These are phyloP conservation scores for Citrullus amarus DNA, from an alignment of 306 rosid genomes.

Conservation along the genomic window DNA sequence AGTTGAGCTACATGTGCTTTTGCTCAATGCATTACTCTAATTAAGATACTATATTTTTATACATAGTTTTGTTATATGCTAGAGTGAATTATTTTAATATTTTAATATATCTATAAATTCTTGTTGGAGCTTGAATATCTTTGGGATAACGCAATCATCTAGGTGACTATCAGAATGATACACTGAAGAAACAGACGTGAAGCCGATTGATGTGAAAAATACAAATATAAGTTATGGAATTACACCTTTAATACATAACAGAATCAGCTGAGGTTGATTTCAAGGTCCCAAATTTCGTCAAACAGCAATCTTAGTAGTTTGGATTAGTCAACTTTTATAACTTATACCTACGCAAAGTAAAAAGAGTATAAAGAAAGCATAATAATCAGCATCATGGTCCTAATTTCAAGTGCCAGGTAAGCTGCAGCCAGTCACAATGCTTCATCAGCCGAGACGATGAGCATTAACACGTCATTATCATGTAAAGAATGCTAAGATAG, in stretches of 20 bases:
- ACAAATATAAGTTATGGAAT: background rate
- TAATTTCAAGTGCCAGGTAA: slow-evolving; percentile 1
- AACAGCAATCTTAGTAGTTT: slow-evolving; percentile 1
- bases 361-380: background rate
- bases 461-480: background rate
- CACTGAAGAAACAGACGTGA: background rate
- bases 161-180: background rate
- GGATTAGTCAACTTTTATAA: background rate
- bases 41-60: no score
- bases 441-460: background rate
- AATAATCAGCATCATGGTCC: slow-evolving; percentile 2
- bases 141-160: background rate
- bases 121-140: background rate
- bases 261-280: slow-evolving; percentile 5
- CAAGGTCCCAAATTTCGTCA: background rate
- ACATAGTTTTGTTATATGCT: no score
- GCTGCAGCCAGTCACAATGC: slow-evolving; percentile 3
- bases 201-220: background rate
- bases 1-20: no score
- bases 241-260: background rate
- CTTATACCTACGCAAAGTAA: background rate
- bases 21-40: no score
- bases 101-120: no score
- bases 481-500: background rate
- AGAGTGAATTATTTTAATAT: no score